Percentiles rank a stretch among this genome's conserved stretches.
Evolutionary conservation across 371 early-diverging fungal genomes (phyloP).

Genomic region (Lichtheimia ramosa): DNA sequence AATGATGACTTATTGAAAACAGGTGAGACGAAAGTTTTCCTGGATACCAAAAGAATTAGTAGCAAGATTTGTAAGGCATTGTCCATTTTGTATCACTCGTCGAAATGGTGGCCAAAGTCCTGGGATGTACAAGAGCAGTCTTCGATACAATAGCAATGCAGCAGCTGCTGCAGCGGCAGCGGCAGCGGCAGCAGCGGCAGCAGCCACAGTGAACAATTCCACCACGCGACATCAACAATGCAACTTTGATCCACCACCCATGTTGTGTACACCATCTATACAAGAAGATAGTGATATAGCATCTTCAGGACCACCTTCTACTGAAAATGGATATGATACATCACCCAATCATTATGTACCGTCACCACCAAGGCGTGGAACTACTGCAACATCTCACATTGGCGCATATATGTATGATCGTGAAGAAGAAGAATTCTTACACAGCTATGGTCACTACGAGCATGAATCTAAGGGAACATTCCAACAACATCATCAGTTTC

Average conservation of each 20-base stretch:
- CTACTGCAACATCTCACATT: background rate
- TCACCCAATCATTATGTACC: background rate
- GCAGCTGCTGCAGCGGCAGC: conserved; percentile 12
- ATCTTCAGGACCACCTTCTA: conserved; percentile 12
- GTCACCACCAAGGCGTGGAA: background rate
- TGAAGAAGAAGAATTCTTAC: conserved; percentile 1
- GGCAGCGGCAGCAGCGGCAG: conserved; percentile 5
- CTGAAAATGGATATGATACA: conserved; percentile 5
- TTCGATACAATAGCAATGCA: conserved; percentile 2
- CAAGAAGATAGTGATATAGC: conserved; percentile 13
- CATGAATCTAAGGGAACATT: no score
- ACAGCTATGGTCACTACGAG: background rate
- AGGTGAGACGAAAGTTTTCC: conserved; percentile 53
- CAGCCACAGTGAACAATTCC: background rate
- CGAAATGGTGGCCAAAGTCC: conserved; percentile 33
- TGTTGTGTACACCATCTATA: conserved; percentile 3
- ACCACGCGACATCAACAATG: no score
- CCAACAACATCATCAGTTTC: background rate
- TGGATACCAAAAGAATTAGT: conserved; percentile 66
- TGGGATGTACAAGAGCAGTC: background rate
- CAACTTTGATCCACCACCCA: background rate
- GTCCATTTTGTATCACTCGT: conserved; percentile 53
- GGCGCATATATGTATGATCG: background rate
- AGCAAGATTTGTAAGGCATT: conserved; percentile 59
- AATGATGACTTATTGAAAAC: conserved; percentile 7